Percentiles rank a stretch among this genome's conserved stretches.
Conservation (phyloP, 129 eudicot genomes). For the Tagetes patula region DNA sequence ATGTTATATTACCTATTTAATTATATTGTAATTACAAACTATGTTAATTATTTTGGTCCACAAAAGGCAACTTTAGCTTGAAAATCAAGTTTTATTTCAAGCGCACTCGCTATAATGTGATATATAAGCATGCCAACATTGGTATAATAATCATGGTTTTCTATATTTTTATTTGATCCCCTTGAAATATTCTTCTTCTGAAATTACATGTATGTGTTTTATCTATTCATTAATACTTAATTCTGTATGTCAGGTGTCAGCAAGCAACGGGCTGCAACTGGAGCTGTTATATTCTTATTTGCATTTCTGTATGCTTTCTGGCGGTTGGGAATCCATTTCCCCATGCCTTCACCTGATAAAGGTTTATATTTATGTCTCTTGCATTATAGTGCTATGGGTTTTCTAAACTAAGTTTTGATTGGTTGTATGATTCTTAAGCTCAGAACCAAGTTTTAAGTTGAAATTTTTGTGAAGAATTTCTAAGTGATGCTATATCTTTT, state of each 20-base stretch:
- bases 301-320: slow-evolving; percentile 91
- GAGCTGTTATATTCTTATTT: slow-evolving; percentile 70
- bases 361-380: slow-evolving; percentile 44
- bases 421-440: not conserved
- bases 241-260: slow-evolving; percentile 64
- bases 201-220: not conserved
- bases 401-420: slow-evolving; percentile 2
- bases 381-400: slow-evolving; percentile 12
- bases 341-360: slow-evolving; percentile 99
- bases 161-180: not conserved
- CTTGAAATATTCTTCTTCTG: not conserved
- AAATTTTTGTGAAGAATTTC: not conserved
- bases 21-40: slow-evolving; percentile 4
- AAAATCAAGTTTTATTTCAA: not conserved
- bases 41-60: slow-evolving; percentile 7
- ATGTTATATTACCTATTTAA: not conserved
- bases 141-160: not conserved
- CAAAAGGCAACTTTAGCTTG: not conserved
- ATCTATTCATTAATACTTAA: slow-evolving; percentile 15
- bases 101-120: not conserved
- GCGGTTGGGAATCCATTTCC: slow-evolving; percentile 98
- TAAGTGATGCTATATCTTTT: not conserved
- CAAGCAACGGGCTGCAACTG: slow-evolving; percentile 90
- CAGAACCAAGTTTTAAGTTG: not conserved
- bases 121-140: not conserved